A percentile compares a stretch with the other conserved stretches of the same genome.
Evolutionary conservation across 257 asterid genomes (phyloP).

Genomic region (Misopates orontium): DNA sequence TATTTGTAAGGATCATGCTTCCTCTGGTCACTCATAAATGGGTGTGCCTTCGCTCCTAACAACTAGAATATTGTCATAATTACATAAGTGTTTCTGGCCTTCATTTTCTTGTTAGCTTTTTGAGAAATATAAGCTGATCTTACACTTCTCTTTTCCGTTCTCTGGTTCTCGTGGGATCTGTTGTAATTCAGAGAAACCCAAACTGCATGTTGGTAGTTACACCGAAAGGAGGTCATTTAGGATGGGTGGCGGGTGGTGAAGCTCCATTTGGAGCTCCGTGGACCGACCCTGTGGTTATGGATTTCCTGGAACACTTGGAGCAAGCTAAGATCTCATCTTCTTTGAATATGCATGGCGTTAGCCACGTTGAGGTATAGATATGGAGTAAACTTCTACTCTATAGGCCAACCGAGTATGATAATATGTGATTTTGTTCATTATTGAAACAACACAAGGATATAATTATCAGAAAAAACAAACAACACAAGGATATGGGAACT

Average conservation of each 20-base stretch:
- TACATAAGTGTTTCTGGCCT: not conserved
- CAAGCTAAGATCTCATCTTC: constrained; percentile 27
- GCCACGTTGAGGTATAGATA: constrained; percentile 35
- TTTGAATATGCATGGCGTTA: constrained; percentile 22
- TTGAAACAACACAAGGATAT: not conserved
- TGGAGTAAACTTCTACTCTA: not conserved
- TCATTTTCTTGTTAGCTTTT: constrained; percentile 9
- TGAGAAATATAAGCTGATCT: constrained; percentile 4
- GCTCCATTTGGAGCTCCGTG: constrained; percentile 92
- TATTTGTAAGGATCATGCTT: too few species aligned
- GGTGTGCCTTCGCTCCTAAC: too few species aligned
- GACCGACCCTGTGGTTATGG: constrained; percentile 91
- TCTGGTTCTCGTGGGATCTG: not conserved
- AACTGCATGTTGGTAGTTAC: constrained; percentile 82
- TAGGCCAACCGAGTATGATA: not conserved
- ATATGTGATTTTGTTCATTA: not conserved
- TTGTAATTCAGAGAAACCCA: constrained; percentile 61
- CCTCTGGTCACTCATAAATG: too few species aligned
- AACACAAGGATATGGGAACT: not conserved
- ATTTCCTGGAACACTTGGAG: constrained; percentile 73
- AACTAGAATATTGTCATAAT: too few species aligned
- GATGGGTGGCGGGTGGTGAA: constrained; percentile 92
- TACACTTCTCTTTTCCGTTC: constrained; percentile 6
- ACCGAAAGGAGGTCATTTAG: constrained; percentile 96
- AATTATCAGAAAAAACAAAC: too few species aligned